Percentiles rank a stretch among this genome's conserved stretches.
Evolutionary conservation across 345 rosid genomes (phyloP).

Genomic region (Nasturtium officinale): DNA sequence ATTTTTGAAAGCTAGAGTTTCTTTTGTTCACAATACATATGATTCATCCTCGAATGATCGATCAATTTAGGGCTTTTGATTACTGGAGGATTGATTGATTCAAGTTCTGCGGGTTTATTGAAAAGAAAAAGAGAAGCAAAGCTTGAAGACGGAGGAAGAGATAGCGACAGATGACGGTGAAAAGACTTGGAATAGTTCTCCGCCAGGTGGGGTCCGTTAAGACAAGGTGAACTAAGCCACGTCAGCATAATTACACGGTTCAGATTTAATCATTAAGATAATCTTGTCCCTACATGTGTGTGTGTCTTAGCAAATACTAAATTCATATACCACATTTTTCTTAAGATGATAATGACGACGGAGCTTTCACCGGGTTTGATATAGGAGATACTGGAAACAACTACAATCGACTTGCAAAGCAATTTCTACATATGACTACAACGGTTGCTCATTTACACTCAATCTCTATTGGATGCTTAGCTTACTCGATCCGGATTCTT

Average conservation of each 20-base stretch:
- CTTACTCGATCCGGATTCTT: background rate
- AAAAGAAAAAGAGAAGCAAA: conserved; percentile 11
- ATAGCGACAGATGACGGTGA: conserved; percentile 22
- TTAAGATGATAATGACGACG: background rate
- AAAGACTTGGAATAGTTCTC: conserved; percentile 16
- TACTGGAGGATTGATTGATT: too few species aligned
- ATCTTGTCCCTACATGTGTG: conserved; percentile 16
- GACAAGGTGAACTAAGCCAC: conserved; percentile 27
- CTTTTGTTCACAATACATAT: conserved; percentile 6
- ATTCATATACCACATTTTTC: background rate
- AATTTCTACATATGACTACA: background rate
- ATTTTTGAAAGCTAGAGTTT: background rate
- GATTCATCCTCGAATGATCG: conserved; percentile 9
- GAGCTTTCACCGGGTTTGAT: background rate
- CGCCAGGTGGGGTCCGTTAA: background rate
- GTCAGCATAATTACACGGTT: conserved; percentile 30
- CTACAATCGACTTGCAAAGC: background rate
- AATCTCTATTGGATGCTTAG: background rate
- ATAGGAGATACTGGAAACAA: background rate
- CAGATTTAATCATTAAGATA: background rate
- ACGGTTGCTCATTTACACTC: background rate
- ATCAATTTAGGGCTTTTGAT: conserved; percentile 23
- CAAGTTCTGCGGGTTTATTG: conserved; percentile 34
- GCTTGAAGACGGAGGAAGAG: conserved; percentile 14
- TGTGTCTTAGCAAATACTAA: background rate